Evolutionary conservation across 257 asterid genomes (phyloP), one percentile per base, ranked within the genome.

Genomic region (Capsicum pubescens): DNA sequence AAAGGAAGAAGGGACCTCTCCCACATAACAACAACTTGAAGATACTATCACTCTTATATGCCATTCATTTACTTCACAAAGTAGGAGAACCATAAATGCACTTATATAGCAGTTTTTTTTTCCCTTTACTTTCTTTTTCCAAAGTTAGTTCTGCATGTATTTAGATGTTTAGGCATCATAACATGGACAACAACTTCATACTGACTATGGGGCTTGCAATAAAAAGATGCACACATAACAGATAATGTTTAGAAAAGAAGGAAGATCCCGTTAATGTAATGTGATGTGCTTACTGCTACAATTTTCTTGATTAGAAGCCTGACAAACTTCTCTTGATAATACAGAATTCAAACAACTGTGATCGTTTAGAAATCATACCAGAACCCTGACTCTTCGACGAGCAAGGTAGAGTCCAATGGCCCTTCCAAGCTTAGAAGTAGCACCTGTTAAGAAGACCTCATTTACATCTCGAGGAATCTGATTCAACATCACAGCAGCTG

Each of bases 361-460:
- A 21, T 3, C 59, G 50, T 70, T 67, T 63, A 63, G 54, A 8
- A 46, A 44, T 79, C 92, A 84, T 90, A 95, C 99, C 92, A 94
- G 67, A 84, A 95, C 92, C 85, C 91, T 90, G 84, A 95, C 94
- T 86, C 92, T 90, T 11, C 87, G 86, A 54, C 88, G 93, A 67
- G 95, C 93, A 84, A 95, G 96, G 81, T 94, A 92, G 82, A 95
- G 91, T 68, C 95, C 95, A n/a, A 95, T 87, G 71, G 95, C 99
- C 88, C 99, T 87, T 21, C 99, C 99, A 9, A 95, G 97, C 90
- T 95, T 95, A 54, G 99, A 95, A 60, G 99, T 95, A 13, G 99
- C 92, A 42, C 98, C 98, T 3, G 99, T 92, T 85, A 94, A 86
- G 93, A 95, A 95, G 82, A 95, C 98, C 89, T 94, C 97, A 21